phyloP scores from a whole-genome alignment of 345 rosid genomes.

The Eutrema japonicum region DNA sequence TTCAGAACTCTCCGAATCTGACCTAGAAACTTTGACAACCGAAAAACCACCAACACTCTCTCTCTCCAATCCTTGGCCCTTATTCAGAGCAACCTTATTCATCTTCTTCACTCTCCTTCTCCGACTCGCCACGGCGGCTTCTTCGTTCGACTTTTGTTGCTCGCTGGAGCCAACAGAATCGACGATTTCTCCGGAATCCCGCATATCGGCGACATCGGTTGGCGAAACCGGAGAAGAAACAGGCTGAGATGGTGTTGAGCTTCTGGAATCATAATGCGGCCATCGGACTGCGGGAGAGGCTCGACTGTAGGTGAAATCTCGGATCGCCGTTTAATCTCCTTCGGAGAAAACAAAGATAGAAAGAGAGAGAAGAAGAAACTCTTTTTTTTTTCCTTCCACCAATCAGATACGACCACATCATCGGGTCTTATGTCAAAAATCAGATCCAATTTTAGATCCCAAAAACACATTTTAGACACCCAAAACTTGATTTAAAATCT shows the following conservation, averaged over 20 bases:
- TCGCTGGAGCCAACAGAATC: conserved; percentile 34
- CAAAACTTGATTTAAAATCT: no score
- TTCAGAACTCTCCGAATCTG: no score
- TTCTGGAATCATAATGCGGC: conserved; percentile 49
- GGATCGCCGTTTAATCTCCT: conserved; percentile 8
- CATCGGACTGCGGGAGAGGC: conserved; percentile 76
- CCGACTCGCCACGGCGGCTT: conserved; percentile 51
- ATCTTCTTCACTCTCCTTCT: conserved; percentile 75
- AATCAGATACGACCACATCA: no score
- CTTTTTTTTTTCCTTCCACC: no score
- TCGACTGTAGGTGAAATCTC: conserved; percentile 47
- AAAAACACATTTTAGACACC: no score
- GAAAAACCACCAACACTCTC: conserved; percentile 58
- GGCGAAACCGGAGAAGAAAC: conserved; percentile 41
- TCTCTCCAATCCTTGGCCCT: conserved; percentile 92
- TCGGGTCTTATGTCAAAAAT: no score
- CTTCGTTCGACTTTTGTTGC: conserved; percentile 43
- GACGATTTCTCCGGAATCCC: conserved; percentile 36
- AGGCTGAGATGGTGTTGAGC: conserved; percentile 45
- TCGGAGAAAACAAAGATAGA: no score
- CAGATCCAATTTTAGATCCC: no score
- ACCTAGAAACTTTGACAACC: no score
- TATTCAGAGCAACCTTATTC: conserved; percentile 74
- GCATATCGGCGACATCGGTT: conserved; percentile 19
- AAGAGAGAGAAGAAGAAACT: no score